Base-by-base conservation (phyloP, 805 yeast species). In the Candida silvatica region DNA sequence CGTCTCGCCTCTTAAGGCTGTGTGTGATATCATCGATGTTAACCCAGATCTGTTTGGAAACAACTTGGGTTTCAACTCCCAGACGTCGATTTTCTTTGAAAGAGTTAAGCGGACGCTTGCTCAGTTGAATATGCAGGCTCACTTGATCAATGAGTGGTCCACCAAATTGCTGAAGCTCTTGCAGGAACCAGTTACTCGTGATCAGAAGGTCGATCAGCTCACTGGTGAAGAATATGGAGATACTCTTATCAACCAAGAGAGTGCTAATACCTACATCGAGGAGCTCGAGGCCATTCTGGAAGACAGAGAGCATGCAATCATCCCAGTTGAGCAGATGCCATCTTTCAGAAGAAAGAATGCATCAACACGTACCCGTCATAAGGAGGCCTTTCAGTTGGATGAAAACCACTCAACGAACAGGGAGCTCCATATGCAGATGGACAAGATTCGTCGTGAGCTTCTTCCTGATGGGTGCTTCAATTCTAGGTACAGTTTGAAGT, bases 181-280 rank as follows among this genome's bases (percentile, higher is more conserved):
- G 32, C 49, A 60, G 24, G 62, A 61, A n/a, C 75, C 75, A 0
- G 62, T 82, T 5, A 58, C 47, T 1, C 38, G 34, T 22, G 38
- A 41, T 6, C 42, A 37, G 4, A 54, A 43, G 11, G 43, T 34
- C 3, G 54, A 43, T 20, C 47, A 48, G 9, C 51, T 48, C 3
- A 75, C 78, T 35, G 87, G 88, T 11, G 81, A 75, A 33, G 97
- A 87, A 48, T 92, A 88, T 54, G 77, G 74, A 9, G 70, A 69
- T 4, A 77, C 94, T 0, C 61, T 90, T 32, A 73, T 74, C 28
- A 78, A 72, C 31, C 97, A 90, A 54, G 94, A 81, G 38, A 66
- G 70, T 38, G 80, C 80, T 0, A 73, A 74, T 27, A 66, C 72
- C 0, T 67, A 74, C 37, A 59, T 83, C 38, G 74, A 72, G 34